Evolutionary conservation across 2,329 filamentous ascomycete species (phyloP).

Genomic region (Septoria petroselini): DNA sequence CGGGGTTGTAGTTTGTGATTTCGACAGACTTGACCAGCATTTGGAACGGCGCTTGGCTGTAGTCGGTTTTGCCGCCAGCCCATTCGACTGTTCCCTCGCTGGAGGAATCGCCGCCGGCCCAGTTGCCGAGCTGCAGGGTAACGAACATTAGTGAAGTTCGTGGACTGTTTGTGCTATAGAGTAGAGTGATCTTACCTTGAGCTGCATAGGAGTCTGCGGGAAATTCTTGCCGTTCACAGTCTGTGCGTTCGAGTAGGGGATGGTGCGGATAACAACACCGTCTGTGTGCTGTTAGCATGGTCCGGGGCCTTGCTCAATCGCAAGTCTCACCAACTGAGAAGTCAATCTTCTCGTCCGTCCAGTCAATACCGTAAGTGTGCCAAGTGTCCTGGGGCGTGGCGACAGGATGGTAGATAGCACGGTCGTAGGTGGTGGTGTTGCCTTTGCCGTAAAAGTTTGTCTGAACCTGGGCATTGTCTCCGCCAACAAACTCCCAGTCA

Average conservation of each 20-base stretch:
- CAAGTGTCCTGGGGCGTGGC: slow-evolving; percentile 60
- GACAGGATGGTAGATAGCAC: slow-evolving; percentile 45
- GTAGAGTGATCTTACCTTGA: slow-evolving; percentile 57
- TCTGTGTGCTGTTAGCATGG: slow-evolving; percentile 52
- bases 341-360: slow-evolving; percentile 64
- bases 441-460: slow-evolving; percentile 77
- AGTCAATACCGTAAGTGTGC: slow-evolving; percentile 70
- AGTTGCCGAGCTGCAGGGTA: slow-evolving; percentile 43
- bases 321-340: slow-evolving; percentile 47
- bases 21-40: slow-evolving; percentile 53
- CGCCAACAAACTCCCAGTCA: slow-evolving; percentile 78
- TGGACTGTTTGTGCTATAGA: too few relatives aligned
- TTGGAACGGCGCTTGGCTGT: slow-evolving; percentile 48
- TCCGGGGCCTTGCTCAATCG: too few relatives aligned
- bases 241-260: slow-evolving; percentile 62
- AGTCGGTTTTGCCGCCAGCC: slow-evolving; percentile 60
- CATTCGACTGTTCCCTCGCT: slow-evolving; percentile 61
- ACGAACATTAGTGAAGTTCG: too few relatives aligned
- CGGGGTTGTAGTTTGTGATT: slow-evolving; percentile 54
- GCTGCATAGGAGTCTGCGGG: slow-evolving; percentile 73
- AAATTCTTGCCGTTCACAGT: slow-evolving; percentile 63
- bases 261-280: slow-evolving; percentile 62
- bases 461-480: slow-evolving; percentile 59
- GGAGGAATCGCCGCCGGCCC: slow-evolving; percentile 49
- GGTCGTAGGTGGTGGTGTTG: slow-evolving; percentile 67